Evolutionary conservation across 257 asterid genomes (phyloP).

Genomic region (Solanum tarijense): DNA sequence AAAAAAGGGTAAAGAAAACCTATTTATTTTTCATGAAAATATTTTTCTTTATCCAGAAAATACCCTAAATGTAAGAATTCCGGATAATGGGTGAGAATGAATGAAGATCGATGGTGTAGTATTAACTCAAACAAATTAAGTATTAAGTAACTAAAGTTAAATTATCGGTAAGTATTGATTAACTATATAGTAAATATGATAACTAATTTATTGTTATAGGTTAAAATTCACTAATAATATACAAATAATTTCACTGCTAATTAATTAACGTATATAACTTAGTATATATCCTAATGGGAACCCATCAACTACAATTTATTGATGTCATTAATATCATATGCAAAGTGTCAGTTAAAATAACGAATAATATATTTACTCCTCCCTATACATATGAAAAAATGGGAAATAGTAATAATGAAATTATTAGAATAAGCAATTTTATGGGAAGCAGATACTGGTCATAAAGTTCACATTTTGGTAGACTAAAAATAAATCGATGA

Average conservation of each 20-base stretch:
- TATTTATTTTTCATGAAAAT: neutral
- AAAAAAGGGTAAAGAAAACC: too few relatives aligned
- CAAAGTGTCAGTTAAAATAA: constrained; percentile 8
- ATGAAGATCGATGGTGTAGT: neutral
- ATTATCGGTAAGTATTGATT: neutral
- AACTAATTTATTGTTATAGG: neutral
- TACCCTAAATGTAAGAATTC: neutral
- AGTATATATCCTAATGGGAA: constrained; percentile 5
- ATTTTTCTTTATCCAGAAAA: neutral
- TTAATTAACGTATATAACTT: neutral
- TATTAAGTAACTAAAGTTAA: neutral
- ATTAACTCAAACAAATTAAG: neutral
- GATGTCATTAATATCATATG: constrained; percentile 12
- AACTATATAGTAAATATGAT: neutral
- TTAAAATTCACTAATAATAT: neutral
- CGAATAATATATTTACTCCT: neutral
- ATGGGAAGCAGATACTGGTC: neutral
- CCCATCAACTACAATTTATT: constrained; percentile 15
- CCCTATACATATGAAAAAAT: neutral
- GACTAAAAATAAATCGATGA: neutral
- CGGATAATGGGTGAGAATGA: neutral
- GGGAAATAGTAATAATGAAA: neutral
- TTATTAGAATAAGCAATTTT: neutral
- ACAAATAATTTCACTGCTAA: neutral
- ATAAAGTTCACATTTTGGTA: neutral